Conservation (phyloP, 2,329 filamentous ascomycete species). For the Scleromitrula shiraiana region DNA sequence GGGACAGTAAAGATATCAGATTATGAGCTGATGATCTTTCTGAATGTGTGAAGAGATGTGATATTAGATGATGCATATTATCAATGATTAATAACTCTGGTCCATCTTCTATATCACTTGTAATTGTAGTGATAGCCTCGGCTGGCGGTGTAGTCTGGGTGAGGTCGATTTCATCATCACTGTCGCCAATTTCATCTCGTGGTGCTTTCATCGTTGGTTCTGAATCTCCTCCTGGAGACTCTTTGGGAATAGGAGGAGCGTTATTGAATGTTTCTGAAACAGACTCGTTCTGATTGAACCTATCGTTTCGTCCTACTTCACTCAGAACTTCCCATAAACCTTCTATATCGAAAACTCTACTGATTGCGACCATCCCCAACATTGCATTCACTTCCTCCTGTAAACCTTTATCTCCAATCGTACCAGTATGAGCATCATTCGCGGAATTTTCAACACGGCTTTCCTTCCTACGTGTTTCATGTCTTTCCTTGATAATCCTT, state of each 20-base stretch:
- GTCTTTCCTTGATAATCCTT: slow-evolving; percentile 7
- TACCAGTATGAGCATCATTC: not conserved
- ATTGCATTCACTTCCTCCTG: slow-evolving; percentile 16
- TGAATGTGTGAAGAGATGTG: slow-evolving; percentile 42
- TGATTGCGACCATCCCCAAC: slow-evolving; percentile 45
- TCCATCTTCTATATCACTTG: slow-evolving; percentile 9
- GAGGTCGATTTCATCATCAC: slow-evolving; percentile 33
- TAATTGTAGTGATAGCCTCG: not conserved
- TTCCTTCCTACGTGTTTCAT: not conserved
- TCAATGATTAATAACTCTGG: slow-evolving; percentile 45
- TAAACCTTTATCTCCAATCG: not conserved
- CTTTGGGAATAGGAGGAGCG: not conserved
- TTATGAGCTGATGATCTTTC: slow-evolving; percentile 40
- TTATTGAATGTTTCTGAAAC: not conserved
- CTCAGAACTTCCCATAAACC: slow-evolving; percentile 49
- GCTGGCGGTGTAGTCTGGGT: not conserved
- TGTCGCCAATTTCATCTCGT: slow-evolving; percentile 31
- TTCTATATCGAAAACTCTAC: slow-evolving; percentile 50
- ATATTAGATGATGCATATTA: slow-evolving; percentile 45
- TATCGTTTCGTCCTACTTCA: slow-evolving; percentile 34
- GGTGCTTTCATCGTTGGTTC: not conserved
- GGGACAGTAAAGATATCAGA: slow-evolving; percentile 40
- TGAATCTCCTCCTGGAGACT: not conserved
- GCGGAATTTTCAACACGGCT: not conserved
- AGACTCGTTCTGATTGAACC: not conserved